These are phyloP conservation scores for Coccomyxa sp. DNA, from an alignment of 139 green algal genomes.

Conservation along the genomic window DNA sequence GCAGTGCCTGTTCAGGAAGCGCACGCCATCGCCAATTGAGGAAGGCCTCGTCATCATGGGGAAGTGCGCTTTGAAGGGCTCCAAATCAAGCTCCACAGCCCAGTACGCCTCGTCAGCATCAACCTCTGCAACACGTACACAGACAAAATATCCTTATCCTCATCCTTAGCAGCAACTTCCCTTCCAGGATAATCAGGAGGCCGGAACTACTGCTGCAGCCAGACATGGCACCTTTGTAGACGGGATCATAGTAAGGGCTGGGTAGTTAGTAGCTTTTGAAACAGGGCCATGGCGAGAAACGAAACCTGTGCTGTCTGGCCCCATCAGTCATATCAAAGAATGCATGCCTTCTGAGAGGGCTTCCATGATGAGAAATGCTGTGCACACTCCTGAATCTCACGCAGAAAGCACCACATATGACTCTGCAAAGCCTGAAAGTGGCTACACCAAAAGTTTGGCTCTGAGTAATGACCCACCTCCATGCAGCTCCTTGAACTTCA, in stretches of 20 bases:
- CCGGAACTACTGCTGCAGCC: too few relatives aligned
- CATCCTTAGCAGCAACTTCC: too few relatives aligned
- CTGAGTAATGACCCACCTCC: neutral
- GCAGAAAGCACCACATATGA: neutral
- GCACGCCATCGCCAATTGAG: slow-evolving; percentile 73
- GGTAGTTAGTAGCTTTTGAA: too few relatives aligned
- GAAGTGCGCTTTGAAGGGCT: slow-evolving; percentile 56
- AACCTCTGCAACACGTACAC: neutral
- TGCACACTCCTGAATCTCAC: neutral
- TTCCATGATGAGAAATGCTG: neutral
- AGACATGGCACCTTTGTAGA: too few relatives aligned
- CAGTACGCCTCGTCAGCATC: neutral
- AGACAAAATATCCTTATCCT: neutral
- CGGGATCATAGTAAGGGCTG: too few relatives aligned
- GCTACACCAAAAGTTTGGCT: too few relatives aligned
- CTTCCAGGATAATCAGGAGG: too few relatives aligned
- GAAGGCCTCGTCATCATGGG: slow-evolving; percentile 48
- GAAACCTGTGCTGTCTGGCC: too few relatives aligned
- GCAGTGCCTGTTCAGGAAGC: slow-evolving; percentile 74
- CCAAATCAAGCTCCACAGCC: slow-evolving; percentile 66
- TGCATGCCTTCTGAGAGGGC: neutral
- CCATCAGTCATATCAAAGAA: neutral
- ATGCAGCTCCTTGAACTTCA: slow-evolving; percentile 69
- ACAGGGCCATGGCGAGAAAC: too few relatives aligned
- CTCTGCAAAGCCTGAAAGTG: neutral